Conservation (phyloP, 805 yeast species). For the Nakazawaea populi region DNA sequence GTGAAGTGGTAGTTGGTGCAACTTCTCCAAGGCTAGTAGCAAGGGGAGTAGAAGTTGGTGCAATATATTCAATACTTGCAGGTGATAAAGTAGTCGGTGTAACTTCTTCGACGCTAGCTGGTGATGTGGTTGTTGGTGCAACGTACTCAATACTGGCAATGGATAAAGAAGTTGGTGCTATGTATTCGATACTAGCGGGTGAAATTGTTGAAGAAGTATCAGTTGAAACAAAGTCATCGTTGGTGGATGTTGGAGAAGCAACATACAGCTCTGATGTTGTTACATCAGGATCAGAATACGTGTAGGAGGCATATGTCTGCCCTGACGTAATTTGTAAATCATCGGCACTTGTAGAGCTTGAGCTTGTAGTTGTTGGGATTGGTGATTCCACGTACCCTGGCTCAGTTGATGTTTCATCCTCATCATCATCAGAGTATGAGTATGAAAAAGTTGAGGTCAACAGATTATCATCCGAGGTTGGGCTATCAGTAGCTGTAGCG, state of each 20-base stretch:
- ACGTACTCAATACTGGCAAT: neutral
- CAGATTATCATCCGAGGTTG: neutral
- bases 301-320: neutral
- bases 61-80: neutral
- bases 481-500: neutral
- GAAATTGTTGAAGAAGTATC: neutral
- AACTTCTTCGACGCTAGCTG: neutral
- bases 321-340: neutral
- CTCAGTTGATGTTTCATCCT: neutral
- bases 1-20: neutral
- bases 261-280: neutral
- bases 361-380: neutral
- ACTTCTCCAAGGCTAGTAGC: no score
- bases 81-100: neutral
- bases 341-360: neutral
- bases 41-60: neutral
- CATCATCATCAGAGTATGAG: constrained; percentile 1
- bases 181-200: neutral
- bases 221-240: no score
- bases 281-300: neutral
- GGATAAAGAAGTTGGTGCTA: neutral
- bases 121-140: constrained; percentile 1
- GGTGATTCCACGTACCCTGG: neutral
- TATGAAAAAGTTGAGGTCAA: neutral
- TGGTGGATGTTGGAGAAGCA: neutral